Evolutionary conservation across 331 rosid genomes (phyloP), one percentile per base, ranked within the genome.

Genomic region (Dryas integrifolia): DNA sequence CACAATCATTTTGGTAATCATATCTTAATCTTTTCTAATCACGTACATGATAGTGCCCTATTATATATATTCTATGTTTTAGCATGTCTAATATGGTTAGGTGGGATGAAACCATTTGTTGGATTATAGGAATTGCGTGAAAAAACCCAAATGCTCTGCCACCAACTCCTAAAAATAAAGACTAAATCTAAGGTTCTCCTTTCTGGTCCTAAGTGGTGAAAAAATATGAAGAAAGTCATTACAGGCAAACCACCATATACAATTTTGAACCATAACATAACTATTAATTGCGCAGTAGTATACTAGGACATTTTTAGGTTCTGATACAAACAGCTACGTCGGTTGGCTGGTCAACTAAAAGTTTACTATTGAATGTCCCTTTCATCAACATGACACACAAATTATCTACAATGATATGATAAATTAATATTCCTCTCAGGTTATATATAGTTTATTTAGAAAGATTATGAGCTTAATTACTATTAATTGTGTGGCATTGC

Each of bases 41-140:
- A 72, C 69, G 74, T 85, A 47, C 73, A 48, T 60, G 52, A n/a
- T 7, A 59, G 71, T 50, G 52, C 58, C 65, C 66, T 30, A 40
- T 63, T 47, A 58, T 53, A 59, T 50, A 24, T 26, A 58, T 14
- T 69, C 64, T 61, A 77, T 35, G 50, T 63, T 47, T 72, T 77
- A 41, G 14, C 45, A 56, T 49, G 73, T 41, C 43, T 16, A 44
- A 69, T 72, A 64, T 72, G 47, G 75, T 84, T 82, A 77, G 89
- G 91, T 86, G 46, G 61, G 57, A 75, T 7, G 59, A 52, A 69
- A 78, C 80, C 80, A 85, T 82, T 85, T 65, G 68, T 24, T 52
- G 70, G 66, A 2, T 16, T 66, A 26, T 61, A 44, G n/a, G 67
- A 70, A 60, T 81, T 85, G 76, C 72, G 68, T 76, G 62, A 60